These are phyloP conservation scores for Fomes fomentarius DNA, from an alignment of 1,284 basidiomycete genomes.

Conservation along the genomic window DNA sequence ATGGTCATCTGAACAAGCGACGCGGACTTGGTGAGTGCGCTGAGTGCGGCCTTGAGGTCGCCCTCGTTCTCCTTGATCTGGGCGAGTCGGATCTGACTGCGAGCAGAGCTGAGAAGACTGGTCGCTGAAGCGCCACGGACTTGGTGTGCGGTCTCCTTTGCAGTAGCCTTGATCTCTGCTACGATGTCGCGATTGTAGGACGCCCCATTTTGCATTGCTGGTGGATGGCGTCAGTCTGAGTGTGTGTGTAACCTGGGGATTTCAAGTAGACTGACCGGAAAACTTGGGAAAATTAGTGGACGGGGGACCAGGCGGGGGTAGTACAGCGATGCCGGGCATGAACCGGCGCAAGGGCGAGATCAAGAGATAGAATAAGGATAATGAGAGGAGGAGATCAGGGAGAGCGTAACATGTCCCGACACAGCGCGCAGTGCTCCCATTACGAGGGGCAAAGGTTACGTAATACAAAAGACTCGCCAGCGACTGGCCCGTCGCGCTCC, in stretches of 20 bases:
- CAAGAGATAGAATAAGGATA: slow-evolving; percentile 28
- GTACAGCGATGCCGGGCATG: slow-evolving; percentile 41
- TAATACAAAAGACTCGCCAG: slow-evolving; percentile 1
- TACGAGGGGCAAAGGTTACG: background rate
- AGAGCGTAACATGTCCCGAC: slow-evolving; percentile 9
- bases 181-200: slow-evolving; percentile 42
- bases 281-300: slow-evolving; percentile 28
- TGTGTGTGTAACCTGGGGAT: background rate
- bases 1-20: slow-evolving; percentile 58
- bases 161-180: slow-evolving; percentile 65
- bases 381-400: slow-evolving; percentile 6
- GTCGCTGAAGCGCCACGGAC: slow-evolving; percentile 58
- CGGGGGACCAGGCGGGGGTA: slow-evolving; percentile 33
- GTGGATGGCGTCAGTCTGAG: slow-evolving; percentile 6
- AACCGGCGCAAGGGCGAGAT: slow-evolving; percentile 13
- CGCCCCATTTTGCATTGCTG: slow-evolving; percentile 40
- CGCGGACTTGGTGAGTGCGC: slow-evolving; percentile 61
- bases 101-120: slow-evolving; percentile 62
- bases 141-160: slow-evolving; percentile 56
- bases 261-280: slow-evolving; percentile 28
- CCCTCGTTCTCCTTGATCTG: slow-evolving; percentile 54
- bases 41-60: slow-evolving; percentile 62
- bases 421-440: background rate
- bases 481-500: no score
- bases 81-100: slow-evolving; percentile 53